Base-by-base conservation (phyloP, 2,329 filamentous ascomycete species). In the Aspergillus melleus region DNA sequence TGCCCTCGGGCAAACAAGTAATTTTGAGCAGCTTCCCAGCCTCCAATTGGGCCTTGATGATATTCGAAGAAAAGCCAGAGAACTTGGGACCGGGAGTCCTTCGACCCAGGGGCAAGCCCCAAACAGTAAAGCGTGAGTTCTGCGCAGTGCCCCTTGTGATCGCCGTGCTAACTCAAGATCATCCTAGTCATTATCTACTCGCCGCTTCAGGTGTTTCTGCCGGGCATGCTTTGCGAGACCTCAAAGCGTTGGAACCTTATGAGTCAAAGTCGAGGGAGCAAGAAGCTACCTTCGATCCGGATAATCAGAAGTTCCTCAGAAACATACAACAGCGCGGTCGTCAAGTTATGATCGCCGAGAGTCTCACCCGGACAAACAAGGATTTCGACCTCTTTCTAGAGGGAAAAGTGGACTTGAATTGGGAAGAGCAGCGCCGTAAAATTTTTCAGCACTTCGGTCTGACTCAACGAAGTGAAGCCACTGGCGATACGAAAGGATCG, bases 361-460 rank as follows among this genome's bases (percentile, higher is more conserved):
- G 92, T n/a, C 82, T 98, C 62, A 89, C 94, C 70, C 88, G 93
- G 70, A 95, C 93, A 4, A 89, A 94, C 61, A 87, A 88, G 58
- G 95, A 98, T 72, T 98, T 99, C 73, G 93, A 99, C 74, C 85
- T 86, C 61, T 98, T 96, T 74, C 83, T 99, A 58, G 93, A 98
- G 74, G 93, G 97, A 69, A 96, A 96, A 72, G 88, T 98, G 53
- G 91, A 92, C 30, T 89, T 96, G 81, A 92, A 98, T 74, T 98
- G 95, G 93, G 93, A 97, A 68, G 89, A 90, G 16, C 94, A 98
- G 79, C 89, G 94, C 63, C 91, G 90, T 76, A 88, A 88, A 66
- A 96, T 99, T 64, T 98, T 97, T 77, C 88, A 96, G 70, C 95
- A 99, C 76, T 98, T 99, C 75, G 95, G 95, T 14, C 89, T 99